Evolutionary conservation across 371 early-diverging fungal species (phyloP), one percentile per base, ranked within the genome.

Genomic region (Vairimorpha ceranae): DNA sequence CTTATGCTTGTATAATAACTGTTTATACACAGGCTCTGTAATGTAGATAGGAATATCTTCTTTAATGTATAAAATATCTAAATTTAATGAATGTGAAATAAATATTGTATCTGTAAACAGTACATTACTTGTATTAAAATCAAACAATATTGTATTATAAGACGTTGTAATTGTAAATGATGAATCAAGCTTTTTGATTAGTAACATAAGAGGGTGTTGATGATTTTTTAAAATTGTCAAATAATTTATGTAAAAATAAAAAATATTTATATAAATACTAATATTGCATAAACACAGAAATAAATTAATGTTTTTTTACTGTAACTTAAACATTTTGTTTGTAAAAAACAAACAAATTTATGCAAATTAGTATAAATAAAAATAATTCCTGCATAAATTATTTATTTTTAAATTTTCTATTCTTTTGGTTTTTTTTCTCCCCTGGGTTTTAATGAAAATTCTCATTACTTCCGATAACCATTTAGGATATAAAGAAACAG

Each of bases 401-500:
- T 48, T 48, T 4, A 48, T 48, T 48, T 4, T 4, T 21, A 48
- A 48, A 48, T 48, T n/a, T 48, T 48, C 21, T n/a, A 4, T 4
- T 10, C n/a, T 14, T n/a, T n/a, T n/a, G n/a, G n/a, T n/a, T n/a
- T n/a, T n/a, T n/a, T n/a, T n/a, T n/a, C n/a, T n/a, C n/a, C n/a
- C n/a, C n/a, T n/a, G n/a, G n/a, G n/a, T n/a, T 48, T 19, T 21
- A 29, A 75, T 79, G 76, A 79, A 68, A 64, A 64, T 79, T 41
- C 52, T 79, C 7, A 73, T 83, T 27, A 83, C 84, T 14, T 80
- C 98, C 10, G 98, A 98, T 83, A 96, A 93, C 77, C 98, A 98
- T 79, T 81, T 98, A 2, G 98, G 98, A 0, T 98, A 90, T 76
- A 76, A 90, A 56, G 98, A 97, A 80, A 89, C 87, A 66, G 96